Base-by-base conservation (phyloP, 257 asterid genomes). In the Rehmannia glutinosa region DNA sequence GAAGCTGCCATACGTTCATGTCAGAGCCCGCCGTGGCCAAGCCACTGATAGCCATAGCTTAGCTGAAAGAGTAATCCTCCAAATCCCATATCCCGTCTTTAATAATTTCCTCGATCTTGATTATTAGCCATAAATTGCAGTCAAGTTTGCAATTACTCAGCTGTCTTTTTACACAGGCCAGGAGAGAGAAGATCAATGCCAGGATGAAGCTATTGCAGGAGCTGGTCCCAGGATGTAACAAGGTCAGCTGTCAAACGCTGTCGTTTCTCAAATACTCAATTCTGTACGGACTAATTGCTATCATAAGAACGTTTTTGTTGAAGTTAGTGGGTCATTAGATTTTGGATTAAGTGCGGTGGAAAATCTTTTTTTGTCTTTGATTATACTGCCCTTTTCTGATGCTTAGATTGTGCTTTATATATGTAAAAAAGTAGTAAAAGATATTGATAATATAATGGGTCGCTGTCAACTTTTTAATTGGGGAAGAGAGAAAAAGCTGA, bases 211-310 rank as follows among this genome's bases (percentile, higher is more conserved):
- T 90, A 39, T 74, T 92, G 42, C 97, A 87, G 51, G 97, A 92
- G 68, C 90, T 92, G 98, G 98, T 90, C 93, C 97, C 98, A 1
- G 98, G 98, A 67, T 92, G 98, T 66, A 84, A 84, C 80, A 92
- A 92, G 98, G 98, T 91, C 67, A 72, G 95, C 79, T 74, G 79
- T 82, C 76, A 70, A 71, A 51, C 61, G 62, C 58, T 68, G 73
- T 75, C 80, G 64, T 69, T 59, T 68, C 23, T 41, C 41, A 56
- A 63, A 54, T 32, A 23, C 20, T 43, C 2, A 39, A 32, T 73
- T 62, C 27, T 19, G 71, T 62, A 58, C 51, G 56, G 55, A 23
- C 52, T 67, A 50, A 77, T 63, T 52, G 41, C 35, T 36, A 58
- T 42, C 47, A 75, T 76, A 70, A 65, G n/a, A 57, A 15, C 59